phyloP scores from a whole-genome alignment of 495 filamentous ascomycete species.

The Aspergillus egyptiacus region DNA sequence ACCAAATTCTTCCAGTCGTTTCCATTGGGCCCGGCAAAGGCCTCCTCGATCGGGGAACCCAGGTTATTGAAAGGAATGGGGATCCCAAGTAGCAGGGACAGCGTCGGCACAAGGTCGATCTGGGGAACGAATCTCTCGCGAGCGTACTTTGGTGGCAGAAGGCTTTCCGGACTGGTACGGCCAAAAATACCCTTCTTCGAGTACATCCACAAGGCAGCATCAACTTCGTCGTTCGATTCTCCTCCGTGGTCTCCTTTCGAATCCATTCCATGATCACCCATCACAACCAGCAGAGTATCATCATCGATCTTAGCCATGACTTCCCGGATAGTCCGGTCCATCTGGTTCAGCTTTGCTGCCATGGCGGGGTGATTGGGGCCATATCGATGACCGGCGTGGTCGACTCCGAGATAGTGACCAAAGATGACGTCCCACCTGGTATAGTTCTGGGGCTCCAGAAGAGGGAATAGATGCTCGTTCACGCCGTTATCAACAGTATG shows the following conservation, averaged over 20 bases:
- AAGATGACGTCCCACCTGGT: slow-evolving; percentile 86
- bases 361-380: slow-evolving; percentile 91
- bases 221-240: slow-evolving; percentile 89
- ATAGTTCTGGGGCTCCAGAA: slow-evolving; percentile 57
- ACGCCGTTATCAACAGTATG: slow-evolving; percentile 97
- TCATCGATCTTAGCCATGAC: slow-evolving; percentile 72
- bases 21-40: slow-evolving; percentile 66
- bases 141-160: slow-evolving; percentile 62
- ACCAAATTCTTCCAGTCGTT: slow-evolving; percentile 70
- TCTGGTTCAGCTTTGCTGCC: slow-evolving; percentile 83
- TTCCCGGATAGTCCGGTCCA: slow-evolving; percentile 72
- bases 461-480: slow-evolving; percentile 82
- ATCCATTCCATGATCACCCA: slow-evolving; percentile 99
- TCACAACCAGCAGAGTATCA: slow-evolving; percentile 81
- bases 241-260: slow-evolving; percentile 94
- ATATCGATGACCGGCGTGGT: slow-evolving; percentile 95
- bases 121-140: slow-evolving; percentile 81
- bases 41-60: slow-evolving; percentile 90
- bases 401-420: slow-evolving; percentile 90
- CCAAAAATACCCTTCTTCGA: slow-evolving; percentile 81
- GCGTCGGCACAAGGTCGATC: slow-evolving; percentile 90
- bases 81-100: slow-evolving; percentile 79
- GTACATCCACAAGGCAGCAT: slow-evolving; percentile 98
- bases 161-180: slow-evolving; percentile 54
- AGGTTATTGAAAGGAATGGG: slow-evolving; percentile 97